Base-by-base conservation (phyloP, 1,139 yeast genomes). In the Pichia sp. region DNA sequence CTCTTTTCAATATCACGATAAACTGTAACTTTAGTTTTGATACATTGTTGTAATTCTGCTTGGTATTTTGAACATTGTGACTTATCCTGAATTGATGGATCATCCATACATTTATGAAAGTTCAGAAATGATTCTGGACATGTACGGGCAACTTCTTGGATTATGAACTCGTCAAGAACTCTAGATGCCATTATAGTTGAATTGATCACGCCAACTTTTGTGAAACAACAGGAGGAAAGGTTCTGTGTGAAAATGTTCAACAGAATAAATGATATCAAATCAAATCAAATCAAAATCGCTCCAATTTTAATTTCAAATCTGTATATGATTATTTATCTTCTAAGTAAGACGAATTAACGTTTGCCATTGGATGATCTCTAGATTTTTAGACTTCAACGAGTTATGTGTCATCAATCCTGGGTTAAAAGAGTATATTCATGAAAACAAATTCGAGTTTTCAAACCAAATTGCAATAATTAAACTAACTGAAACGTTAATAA, bases 41-140 rank as follows among this genome's bases (percentile, higher is more conserved):
- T 83, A 62, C 90, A 83, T 37, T 63, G 59, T 23, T 83, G 74
- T 50, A 83, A 69, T 23, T 66, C 66, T 35, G 64, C 61, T 62
- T 82, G 89, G 56, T 78, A 76, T 39, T 62, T 59, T 1, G 66
- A 62, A 58, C 90, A 83, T 46, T 68, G 64, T 13, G 50, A 23
- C 34, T 47, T 40, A 47, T 71, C 55, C 59, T 34, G 76, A 69
- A 53, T 74, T 73, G 39, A 73, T 69, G 47, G 80, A 68, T 53
- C 53, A 40, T 56, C 59, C 69, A 83, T 73, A 57, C 90, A 83
- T 56, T 76, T 77, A 63, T 83, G 87, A 64, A 80, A 82, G 24
- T 73, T 74, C 46, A 83, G 65, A 56, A 83, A 82, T 58, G 76
- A 76, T 53, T 74, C 78, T 0, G 89, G 88, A 61, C 90, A 83